Evolutionary conservation across 2,329 filamentous ascomycete genomes (phyloP), one percentile per base, ranked within the genome.

Genomic region (Harringtonia aguacate): DNA sequence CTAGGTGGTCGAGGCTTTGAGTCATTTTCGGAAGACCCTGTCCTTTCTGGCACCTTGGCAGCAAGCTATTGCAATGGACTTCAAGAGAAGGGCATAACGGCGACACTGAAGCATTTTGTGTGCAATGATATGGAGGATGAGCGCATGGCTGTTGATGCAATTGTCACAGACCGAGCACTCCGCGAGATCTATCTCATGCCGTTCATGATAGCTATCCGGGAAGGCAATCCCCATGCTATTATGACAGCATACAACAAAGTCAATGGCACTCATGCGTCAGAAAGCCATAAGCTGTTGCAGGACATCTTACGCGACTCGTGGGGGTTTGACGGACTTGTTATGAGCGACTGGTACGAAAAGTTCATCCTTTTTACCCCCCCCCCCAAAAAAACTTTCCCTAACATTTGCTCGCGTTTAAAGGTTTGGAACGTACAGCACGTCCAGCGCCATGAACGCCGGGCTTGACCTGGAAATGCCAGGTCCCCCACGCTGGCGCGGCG

Each of bases 101-200:
- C 47, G 8, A 44, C 41, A n/a, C 38, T 44, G 27, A 48, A 48
- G 41, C 47, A 77, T 58, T 85, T 82, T 48, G 77, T 82, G 17
- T 78, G 70, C n/a, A 86, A 86, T 47, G 82, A 86, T 56, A 77
- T 84, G 57, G 82, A 86, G 59, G 84, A 81, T 1, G 66, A 79
- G 55, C 71, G 81, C 41, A 66, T 81, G 51, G 80, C 74, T 1
- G 73, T 84, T 48, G 72, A 85, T 58, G 77, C 79, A 6, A 63
- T 77, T 22, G 68, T 86, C 41, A 72, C 75, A 31, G 80, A 85
- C 52, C 68, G 81, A 28, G 70, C 80, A 3, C 62, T 86, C 22
- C 70, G 81, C 27, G 82, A 86, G 56, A 65, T 86, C 1, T 86
- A 86, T 50, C 71, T 86, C 17, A 75, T 79, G 39, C 82, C 82